Base-by-base conservation (phyloP, 2,329 filamentous ascomycete genomes). In the Raffaelea ambrosiae region DNA sequence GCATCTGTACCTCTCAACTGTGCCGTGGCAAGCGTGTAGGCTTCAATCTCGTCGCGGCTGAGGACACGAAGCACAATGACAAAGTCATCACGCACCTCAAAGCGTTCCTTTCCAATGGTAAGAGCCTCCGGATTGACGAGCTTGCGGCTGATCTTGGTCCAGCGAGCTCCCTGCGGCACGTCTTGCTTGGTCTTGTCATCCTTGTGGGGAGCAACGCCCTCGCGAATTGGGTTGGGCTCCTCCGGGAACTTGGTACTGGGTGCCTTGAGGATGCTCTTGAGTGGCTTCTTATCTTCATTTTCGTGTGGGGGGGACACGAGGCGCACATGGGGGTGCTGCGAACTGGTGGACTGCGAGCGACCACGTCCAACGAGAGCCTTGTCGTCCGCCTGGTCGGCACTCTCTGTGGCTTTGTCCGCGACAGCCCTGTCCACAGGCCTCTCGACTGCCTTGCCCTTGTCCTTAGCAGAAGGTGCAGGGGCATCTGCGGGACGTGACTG, bases 191-290 rank as follows among this genome's bases (percentile, higher is more conserved):
- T 82, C 63, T 84, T 82, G 43, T 87, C 83, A 61, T 95, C 88
- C 66, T 95, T 95, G 60, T 95, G 79, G n/a, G 90, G 90, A 2
- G 90, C 89, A 7, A 95, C 91, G 16, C 90, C 91, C 63, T 96
- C 91, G 19, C 90, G 79, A 33, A 94, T 75, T 0, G 88, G 84
- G 55, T 89, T 84, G 1, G 81, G 79, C 52, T 95, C 85, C 59
- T 96, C 90, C 0, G 91, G 91, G 58, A 96, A 97, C 58, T 84
- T 85, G 22, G 76, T 74, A 16, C 81, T 88, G 1, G 91, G 90
- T 47, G 79, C 77, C 64, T 94, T 93, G 40, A 97, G 72, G 48
- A 97, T 97, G 16, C 89, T 84, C 64, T 86, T 93, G 50, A 88
- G 77, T 80, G 77, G 54, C 86, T 85, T 50, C 46, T 52, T 54